phyloP scores from a whole-genome alignment of 2,329 filamentous ascomycete genomes.

The Rhinocladiella mackenziei region DNA sequence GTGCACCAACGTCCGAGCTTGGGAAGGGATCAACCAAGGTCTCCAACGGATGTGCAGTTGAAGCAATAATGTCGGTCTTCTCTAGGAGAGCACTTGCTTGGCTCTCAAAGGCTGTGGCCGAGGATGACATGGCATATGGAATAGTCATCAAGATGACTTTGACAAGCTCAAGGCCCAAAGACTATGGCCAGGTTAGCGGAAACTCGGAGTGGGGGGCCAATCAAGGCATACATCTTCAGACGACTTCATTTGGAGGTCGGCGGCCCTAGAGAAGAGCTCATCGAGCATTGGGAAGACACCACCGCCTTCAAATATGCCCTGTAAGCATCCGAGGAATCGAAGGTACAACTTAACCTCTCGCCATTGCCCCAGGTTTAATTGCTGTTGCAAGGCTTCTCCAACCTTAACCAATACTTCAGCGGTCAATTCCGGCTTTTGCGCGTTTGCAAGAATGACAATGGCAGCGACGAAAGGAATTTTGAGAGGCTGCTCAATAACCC shows the following conservation, averaged over 20 bases:
- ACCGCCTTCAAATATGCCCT: constrained; percentile 73
- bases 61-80: constrained; percentile 92
- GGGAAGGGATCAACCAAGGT: constrained; percentile 81
- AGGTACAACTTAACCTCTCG: constrained; percentile 85
- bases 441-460: constrained; percentile 74
- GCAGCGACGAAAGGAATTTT: constrained; percentile 95
- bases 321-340: constrained; percentile 83
- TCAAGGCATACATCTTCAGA: constrained; percentile 70
- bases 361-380: constrained; percentile 73
- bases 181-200: constrained; percentile 38
- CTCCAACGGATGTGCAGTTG: constrained; percentile 80
- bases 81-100: constrained; percentile 77
- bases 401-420: constrained; percentile 65
- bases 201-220: neutral
- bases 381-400: constrained; percentile 59
- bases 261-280: constrained; percentile 86
- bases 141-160: constrained; percentile 95
- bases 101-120: constrained; percentile 58
- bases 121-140: constrained; percentile 78
- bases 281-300: constrained; percentile 81
- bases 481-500: constrained; percentile 81
- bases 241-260: constrained; percentile 85
- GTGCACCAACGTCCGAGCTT: constrained; percentile 50
- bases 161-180: constrained; percentile 74
- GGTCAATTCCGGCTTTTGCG: constrained; percentile 69